Evolutionary conservation across 345 rosid species (phyloP).

Genomic region (Turnera subulata): DNA sequence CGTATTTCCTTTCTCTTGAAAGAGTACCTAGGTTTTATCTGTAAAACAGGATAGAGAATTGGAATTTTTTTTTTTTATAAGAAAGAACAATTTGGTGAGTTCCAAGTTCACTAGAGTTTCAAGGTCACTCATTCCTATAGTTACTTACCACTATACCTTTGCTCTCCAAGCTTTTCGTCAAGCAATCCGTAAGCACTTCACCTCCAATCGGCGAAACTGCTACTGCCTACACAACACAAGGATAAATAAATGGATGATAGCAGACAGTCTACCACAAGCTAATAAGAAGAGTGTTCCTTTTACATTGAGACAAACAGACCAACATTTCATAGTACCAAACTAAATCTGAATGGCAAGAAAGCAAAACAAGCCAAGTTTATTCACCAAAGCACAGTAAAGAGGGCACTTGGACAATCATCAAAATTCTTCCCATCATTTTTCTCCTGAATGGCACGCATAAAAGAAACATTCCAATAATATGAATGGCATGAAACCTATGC

Average conservation of each 20-base stretch:
- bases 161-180: conserved; percentile 95
- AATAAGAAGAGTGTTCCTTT: neutral
- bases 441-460: too few species aligned
- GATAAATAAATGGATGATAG: conserved; percentile 4
- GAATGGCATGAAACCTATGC: neutral
- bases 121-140: conserved; percentile 3
- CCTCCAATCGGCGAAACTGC: conserved; percentile 86
- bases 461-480: too few species aligned
- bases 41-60: conserved; percentile 17
- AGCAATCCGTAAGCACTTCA: conserved; percentile 88
- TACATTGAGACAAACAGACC: neutral
- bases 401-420: too few species aligned
- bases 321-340: neutral
- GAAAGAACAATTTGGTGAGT: neutral
- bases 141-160: conserved; percentile 74
- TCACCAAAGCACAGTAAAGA: too few species aligned
- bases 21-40: conserved; percentile 97
- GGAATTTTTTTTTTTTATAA: too few species aligned
- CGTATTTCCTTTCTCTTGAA: conserved; percentile 95
- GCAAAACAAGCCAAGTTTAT: neutral
- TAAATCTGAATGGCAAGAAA: neutral
- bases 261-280: conserved; percentile 1
- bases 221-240: conserved; percentile 53
- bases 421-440: too few species aligned
- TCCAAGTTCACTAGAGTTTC: conserved; percentile 11